These are phyloP conservation scores for Rubroshorea leprosula DNA, from an alignment of 345 rosid genomes.

Conservation along the genomic window DNA sequence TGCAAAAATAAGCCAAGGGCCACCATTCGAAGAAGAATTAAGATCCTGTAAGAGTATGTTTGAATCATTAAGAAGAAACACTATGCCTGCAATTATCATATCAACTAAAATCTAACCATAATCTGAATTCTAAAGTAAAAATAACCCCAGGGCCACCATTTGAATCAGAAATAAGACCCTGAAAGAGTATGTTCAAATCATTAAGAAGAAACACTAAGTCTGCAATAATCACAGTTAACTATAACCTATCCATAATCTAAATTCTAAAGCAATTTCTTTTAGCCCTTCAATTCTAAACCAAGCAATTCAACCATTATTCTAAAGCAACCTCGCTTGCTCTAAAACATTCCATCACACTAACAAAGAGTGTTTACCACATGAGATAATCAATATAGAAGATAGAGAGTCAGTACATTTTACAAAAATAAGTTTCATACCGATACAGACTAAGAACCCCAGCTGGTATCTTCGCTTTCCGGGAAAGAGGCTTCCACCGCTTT, in stretches of 20 bases:
- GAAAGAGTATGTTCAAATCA: conserved; percentile 21
- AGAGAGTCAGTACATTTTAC: neutral
- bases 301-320: neutral
- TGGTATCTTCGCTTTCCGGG: conserved; percentile 36
- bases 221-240: neutral
- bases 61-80: conserved; percentile 6
- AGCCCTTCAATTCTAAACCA: neutral
- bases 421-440: conserved; percentile 27
- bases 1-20: conserved; percentile 52
- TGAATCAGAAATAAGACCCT: conserved; percentile 55
- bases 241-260: neutral
- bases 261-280: neutral
- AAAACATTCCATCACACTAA: neutral
- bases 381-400: neutral
- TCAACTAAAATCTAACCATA: neutral
- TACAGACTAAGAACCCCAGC: conserved; percentile 44
- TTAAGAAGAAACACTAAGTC: neutral
- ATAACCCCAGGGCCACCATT: too few relatives aligned
- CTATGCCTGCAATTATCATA: neutral
- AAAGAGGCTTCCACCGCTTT: conserved; percentile 52
- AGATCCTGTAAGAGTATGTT: conserved; percentile 39
- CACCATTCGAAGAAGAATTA: conserved; percentile 44
- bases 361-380: neutral
- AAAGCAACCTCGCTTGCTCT: neutral
- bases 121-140: neutral